Conservation (phyloP, 805 yeast genomes). For the Hanseniaspora hatyaiensis region DNA sequence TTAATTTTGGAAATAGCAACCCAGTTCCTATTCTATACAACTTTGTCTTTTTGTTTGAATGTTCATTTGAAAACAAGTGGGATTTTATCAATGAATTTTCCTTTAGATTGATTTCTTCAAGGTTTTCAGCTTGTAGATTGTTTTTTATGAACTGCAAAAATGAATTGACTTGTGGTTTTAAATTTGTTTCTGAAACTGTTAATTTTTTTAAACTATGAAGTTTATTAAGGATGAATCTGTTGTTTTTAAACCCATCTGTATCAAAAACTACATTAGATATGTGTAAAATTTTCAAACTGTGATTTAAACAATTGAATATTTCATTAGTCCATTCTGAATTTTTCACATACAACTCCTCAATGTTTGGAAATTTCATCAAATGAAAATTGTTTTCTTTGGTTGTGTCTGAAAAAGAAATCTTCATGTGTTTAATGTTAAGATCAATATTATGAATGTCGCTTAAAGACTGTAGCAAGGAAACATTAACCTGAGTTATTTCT, state of each 20-base stretch:
- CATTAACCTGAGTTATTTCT: background rate
- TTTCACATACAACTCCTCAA: background rate
- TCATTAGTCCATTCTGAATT: slow-evolving; percentile 8
- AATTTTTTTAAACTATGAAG: background rate
- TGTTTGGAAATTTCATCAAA: background rate
- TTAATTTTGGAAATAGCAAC: slow-evolving; percentile 88
- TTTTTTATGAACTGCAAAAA: slow-evolving; percentile 4
- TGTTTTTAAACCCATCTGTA: background rate
- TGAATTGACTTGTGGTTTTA: slow-evolving; percentile 4
- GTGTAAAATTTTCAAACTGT: background rate
- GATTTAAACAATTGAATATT: slow-evolving; percentile 5
- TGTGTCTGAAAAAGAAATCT: background rate
- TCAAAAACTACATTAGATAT: slow-evolving; percentile 3
- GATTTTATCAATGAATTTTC: slow-evolving; percentile 1
- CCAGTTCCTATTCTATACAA: slow-evolving; percentile 82
- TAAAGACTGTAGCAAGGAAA: background rate
- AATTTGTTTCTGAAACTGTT: slow-evolving; percentile 3
- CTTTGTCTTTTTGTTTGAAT: slow-evolving; percentile 25
- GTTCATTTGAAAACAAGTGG: background rate
- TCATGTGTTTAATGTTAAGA: slow-evolving; percentile 5
- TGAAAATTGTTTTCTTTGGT: background rate
- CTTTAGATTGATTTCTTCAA: slow-evolving; percentile 9
- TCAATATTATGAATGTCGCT: background rate
- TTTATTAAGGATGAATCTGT: background rate
- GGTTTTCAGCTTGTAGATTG: background rate